Evolutionary conservation across 2,329 filamentous ascomycete genomes (phyloP).

Genomic region (Lachnellula suecica): DNA sequence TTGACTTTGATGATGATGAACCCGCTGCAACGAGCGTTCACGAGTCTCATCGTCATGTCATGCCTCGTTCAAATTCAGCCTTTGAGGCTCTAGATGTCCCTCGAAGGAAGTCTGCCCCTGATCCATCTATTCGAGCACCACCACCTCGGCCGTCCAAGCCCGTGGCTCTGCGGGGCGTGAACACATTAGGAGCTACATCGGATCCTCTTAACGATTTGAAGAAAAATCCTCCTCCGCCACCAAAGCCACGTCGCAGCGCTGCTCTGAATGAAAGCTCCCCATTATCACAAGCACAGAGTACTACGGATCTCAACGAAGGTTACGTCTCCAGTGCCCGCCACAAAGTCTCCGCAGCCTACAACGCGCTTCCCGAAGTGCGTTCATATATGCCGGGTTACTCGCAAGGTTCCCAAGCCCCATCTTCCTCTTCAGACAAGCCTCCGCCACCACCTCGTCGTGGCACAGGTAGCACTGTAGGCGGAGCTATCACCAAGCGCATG

Average conservation of each 20-base stretch:
- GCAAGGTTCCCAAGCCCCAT: constrained; percentile 6
- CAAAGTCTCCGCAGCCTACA: constrained; percentile 32
- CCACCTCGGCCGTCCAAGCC: constrained; percentile 61
- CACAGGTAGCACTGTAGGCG: neutral
- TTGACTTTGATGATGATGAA: constrained; percentile 59
- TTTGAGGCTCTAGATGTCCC: constrained; percentile 28
- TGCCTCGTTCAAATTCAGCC: constrained; percentile 29
- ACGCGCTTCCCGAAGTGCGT: constrained; percentile 31
- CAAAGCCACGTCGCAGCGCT: constrained; percentile 24
- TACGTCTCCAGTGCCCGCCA: constrained; percentile 30
- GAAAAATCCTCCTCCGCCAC: constrained; percentile 38
- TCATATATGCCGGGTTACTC: constrained; percentile 27
- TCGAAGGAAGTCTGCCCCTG: constrained; percentile 27
- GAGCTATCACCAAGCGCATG: constrained; percentile 16
- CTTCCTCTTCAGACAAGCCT: constrained; percentile 15
- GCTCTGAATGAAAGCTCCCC: constrained; percentile 14
- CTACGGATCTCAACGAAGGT: constrained; percentile 24
- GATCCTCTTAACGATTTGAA: constrained; percentile 40
- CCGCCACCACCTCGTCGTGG: constrained; percentile 22
- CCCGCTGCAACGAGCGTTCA: constrained; percentile 39
- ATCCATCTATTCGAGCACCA: constrained; percentile 32
- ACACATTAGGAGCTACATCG: constrained; percentile 23
- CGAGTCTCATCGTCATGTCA: constrained; percentile 30
- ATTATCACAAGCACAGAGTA: constrained; percentile 27
- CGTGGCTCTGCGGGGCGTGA: constrained; percentile 47